These are phyloP conservation scores for Lepiota subincarnata DNA, from an alignment of 768 basidiomycete species.

Conservation along the genomic window DNA sequence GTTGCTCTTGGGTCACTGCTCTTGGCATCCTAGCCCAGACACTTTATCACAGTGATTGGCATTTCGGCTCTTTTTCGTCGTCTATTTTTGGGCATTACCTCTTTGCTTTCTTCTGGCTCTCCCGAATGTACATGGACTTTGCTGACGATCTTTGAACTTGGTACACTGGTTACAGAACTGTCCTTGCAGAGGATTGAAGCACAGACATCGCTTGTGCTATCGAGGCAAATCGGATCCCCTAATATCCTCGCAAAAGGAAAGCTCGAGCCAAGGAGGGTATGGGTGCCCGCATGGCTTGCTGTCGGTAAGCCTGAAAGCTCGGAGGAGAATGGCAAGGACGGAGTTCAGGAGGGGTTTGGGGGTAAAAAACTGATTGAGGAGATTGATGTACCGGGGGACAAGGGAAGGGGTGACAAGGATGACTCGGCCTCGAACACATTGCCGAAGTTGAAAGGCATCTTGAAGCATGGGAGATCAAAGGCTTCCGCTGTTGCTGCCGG, in stretches of 20 bases:
- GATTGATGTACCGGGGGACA: constrained; percentile 14
- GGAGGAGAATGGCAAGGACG: neutral
- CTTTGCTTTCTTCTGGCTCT: neutral
- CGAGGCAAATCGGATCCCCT: constrained; percentile 65
- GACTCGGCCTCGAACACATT: constrained; percentile 11
- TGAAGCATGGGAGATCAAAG: constrained; percentile 28
- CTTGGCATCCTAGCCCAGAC: neutral
- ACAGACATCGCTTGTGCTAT: constrained; percentile 54
- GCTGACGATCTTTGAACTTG: neutral
- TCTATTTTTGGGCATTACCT: neutral
- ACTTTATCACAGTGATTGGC: neutral
- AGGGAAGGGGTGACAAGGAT: neutral
- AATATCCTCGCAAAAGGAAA: constrained; percentile 79
- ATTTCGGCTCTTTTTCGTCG: neutral
- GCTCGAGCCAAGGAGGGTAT: constrained; percentile 51
- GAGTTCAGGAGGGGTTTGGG: neutral
- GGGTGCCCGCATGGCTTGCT: constrained; percentile 46
- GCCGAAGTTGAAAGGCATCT: constrained; percentile 35
- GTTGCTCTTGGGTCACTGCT: neutral
- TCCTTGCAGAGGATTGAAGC: constrained; percentile 65
- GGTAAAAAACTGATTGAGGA: constrained; percentile 46
- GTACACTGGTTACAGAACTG: constrained; percentile 42
- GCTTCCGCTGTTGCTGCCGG: constrained; percentile 18
- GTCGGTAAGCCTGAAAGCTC: neutral
- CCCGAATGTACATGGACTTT: neutral